These are phyloP conservation scores for Leptosphaerulina australis DNA, from an alignment of 2,329 filamentous ascomycete species.

Conservation along the genomic window DNA sequence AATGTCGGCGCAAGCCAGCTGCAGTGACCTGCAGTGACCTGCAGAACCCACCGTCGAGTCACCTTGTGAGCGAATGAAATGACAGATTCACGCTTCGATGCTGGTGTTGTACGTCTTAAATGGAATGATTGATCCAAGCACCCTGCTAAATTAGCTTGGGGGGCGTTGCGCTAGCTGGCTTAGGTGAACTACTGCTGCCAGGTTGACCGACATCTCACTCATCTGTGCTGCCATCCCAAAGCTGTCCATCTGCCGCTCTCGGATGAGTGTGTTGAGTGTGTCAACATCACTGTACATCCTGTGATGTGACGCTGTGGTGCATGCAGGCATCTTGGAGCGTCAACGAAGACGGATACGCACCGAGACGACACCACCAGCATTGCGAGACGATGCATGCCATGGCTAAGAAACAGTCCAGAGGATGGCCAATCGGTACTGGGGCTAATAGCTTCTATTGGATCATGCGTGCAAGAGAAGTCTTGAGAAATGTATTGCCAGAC, in stretches of 20 bases:
- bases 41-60: slow-evolving; percentile 23
- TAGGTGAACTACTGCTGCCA: slow-evolving; percentile 22
- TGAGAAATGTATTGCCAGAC: not conserved
- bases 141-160: slow-evolving; percentile 24
- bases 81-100: not conserved
- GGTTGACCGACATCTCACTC: slow-evolving; percentile 43
- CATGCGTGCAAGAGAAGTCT: not conserved
- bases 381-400: not conserved
- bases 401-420: not conserved
- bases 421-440: slow-evolving; percentile 4
- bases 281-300: not conserved
- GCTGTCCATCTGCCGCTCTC: not conserved
- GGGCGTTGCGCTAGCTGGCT: slow-evolving; percentile 31
- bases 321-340: not conserved
- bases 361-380: not conserved
- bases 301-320: slow-evolving; percentile 10
- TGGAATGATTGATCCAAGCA: slow-evolving; percentile 23
- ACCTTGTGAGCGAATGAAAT: slow-evolving; percentile 21
- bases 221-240: not conserved
- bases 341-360: not conserved
- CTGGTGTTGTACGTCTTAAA: slow-evolving; percentile 24
- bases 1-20: slow-evolving; percentile 27
- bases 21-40: slow-evolving; percentile 24
- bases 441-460: slow-evolving; percentile 1
- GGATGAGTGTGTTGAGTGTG: slow-evolving; percentile 5